Evolutionary conservation across 371 early-diverging fungal species (phyloP).

Genomic region (Mucor irregularis): DNA sequence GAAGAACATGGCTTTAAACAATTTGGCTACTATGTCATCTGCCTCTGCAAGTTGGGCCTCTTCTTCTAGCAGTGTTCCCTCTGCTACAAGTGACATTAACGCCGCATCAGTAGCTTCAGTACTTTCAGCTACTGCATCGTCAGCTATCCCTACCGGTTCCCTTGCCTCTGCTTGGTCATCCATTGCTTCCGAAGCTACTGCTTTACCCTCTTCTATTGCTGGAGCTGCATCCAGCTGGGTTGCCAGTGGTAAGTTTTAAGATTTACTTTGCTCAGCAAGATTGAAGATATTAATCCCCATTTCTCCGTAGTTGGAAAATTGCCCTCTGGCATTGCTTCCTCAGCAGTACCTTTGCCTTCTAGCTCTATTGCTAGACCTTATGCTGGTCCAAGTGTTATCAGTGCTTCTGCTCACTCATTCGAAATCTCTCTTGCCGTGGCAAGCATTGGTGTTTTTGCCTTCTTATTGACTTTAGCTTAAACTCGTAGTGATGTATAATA

Average conservation of each 20-base stretch:
- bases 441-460: slow-evolving; percentile 7
- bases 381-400: slow-evolving; percentile 24
- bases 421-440: slow-evolving; percentile 14
- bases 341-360: slow-evolving; percentile 8
- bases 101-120: neutral
- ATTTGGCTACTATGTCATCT: neutral
- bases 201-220: slow-evolving; percentile 1
- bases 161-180: neutral
- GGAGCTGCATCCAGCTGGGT: slow-evolving; percentile 9
- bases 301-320: neutral
- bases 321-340: neutral
- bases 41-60: neutral
- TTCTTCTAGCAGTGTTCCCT: neutral
- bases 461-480: slow-evolving; percentile 15
- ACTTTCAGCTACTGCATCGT: neutral
- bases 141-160: neutral
- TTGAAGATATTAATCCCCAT: too few relatives aligned
- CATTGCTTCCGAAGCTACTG: slow-evolving; percentile 1
- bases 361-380: slow-evolving; percentile 20
- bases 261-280: too few relatives aligned
- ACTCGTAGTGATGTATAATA: neutral
- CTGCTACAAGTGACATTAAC: slow-evolving; percentile 3
- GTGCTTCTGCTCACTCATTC: slow-evolving; percentile 11
- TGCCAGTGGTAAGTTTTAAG: slow-evolving; percentile 11
- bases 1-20: too few relatives aligned